Conservation (phyloP, 306 rosid species). For the Trifolium pratense region DNA sequence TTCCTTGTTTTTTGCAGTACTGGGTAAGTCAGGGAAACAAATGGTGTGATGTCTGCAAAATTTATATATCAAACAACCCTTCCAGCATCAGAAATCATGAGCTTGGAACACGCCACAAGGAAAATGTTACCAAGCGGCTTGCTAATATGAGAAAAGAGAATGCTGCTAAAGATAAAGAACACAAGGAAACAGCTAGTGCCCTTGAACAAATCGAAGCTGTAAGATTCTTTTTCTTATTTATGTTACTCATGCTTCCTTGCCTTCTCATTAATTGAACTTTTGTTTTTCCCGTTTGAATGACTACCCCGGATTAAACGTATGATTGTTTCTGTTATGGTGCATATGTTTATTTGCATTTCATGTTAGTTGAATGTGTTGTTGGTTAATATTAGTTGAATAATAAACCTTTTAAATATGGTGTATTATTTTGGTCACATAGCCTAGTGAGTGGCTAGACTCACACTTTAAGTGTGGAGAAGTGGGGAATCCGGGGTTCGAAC, state of each 20-base stretch:
- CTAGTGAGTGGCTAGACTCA: too few species aligned
- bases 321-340: not conserved
- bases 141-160: constrained; percentile 83
- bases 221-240: constrained; percentile 45
- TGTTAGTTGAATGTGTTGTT: not conserved
- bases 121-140: constrained; percentile 82
- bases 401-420: not conserved
- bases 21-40: constrained; percentile 99
- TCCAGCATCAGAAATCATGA: constrained; percentile 89
- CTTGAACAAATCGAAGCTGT: constrained; percentile 89
- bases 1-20: constrained; percentile 55
- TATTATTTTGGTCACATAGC: too few species aligned
- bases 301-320: not conserved
- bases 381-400: not conserved
- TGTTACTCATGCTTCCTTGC: not conserved
- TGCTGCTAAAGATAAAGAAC: constrained; percentile 86
- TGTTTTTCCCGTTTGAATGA: not conserved
- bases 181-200: constrained; percentile 69
- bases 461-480: too few species aligned
- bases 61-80: constrained; percentile 84
- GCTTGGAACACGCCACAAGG: constrained; percentile 91
- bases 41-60: constrained; percentile 98
- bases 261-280: not conserved
- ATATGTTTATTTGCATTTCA: constrained; percentile 1
- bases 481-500: too few species aligned